phyloP scores from a whole-genome alignment of 2,329 filamentous ascomycete genomes.

The Botrytis paeoniae region DNA sequence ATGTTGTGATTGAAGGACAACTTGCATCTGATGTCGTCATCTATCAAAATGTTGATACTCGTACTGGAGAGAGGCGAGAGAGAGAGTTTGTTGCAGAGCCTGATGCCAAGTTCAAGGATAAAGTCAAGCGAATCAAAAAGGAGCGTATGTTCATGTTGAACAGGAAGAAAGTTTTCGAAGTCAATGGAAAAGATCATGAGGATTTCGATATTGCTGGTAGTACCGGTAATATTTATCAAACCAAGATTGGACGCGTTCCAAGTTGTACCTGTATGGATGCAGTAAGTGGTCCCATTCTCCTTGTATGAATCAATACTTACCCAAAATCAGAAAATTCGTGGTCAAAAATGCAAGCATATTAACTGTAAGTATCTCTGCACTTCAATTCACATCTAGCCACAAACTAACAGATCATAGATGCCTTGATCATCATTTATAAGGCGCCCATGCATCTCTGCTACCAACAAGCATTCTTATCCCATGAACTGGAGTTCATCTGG shows the following conservation, averaged over 20 bases:
- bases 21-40: constrained; percentile 20
- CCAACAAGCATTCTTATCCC: constrained; percentile 25
- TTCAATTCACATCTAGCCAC: background rate
- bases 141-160: constrained; percentile 31
- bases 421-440: constrained; percentile 28
- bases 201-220: constrained; percentile 28
- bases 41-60: constrained; percentile 7
- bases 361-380: constrained; percentile 20
- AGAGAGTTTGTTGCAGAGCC: constrained; percentile 23
- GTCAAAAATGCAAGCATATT: constrained; percentile 30
- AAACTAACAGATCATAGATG: constrained; percentile 16
- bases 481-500: constrained; percentile 26
- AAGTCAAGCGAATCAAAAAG: constrained; percentile 24
- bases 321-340: constrained; percentile 21
- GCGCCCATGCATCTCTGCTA: constrained; percentile 26
- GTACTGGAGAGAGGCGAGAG: constrained; percentile 23
- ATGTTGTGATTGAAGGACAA: constrained; percentile 22
- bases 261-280: constrained; percentile 28
- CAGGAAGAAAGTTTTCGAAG: constrained; percentile 17
- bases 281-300: constrained; percentile 17
- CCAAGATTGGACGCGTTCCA: constrained; percentile 24
- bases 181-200: constrained; percentile 19
- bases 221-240: constrained; percentile 26
- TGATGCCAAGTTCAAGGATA: constrained; percentile 25
- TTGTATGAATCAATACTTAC: background rate